Evolutionary conservation across 2,329 filamentous ascomycete species (phyloP), one percentile per base, ranked within the genome.

Genomic region (Exophiala xenobiotica): DNA sequence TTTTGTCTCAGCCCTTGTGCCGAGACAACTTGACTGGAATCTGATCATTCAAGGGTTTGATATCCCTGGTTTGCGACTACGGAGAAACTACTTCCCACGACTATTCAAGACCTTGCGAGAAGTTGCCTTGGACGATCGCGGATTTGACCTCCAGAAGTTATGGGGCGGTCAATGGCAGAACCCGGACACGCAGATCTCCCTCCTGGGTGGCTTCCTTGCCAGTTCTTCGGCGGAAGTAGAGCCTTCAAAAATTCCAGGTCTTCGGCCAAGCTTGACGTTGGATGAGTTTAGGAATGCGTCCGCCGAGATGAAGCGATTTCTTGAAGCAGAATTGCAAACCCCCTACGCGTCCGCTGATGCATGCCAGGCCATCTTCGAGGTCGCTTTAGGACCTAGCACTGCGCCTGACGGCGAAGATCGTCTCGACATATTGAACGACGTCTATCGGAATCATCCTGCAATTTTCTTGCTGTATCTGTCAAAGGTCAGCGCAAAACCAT

Each of bases 91-190:
- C 60, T 96, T 99, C 60, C 72, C 93, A 33, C 80, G 80, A 9
- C 75, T 99, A 3, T 96, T 93, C 72, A 81, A 87, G 49, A 87
- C 88, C 3, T 74, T 99, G 22, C 73, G 90, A 12, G 84, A 86
- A 1, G 76, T 93, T 48, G 88, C 90, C 2, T 69, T 73, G 24
- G 78, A 80, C 7, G 74, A 81, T 41, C 73, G 79, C 12, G 74
- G 75, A 20, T 83, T 97, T 61, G 89, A 96, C 65, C 86, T 99
- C 38, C 90, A 96, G 67, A 80, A 79, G 31, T 75, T 99, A 18
- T 97, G 93, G 91, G 91, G 91, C 52, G 91, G 91, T 6, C 63
- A 82, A 56, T 99, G 95, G 92, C 83, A 86, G 56, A 82, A 95
- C 60, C 81, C 87, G 11, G 85, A 95, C 56, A 89, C 93, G 0